Evolutionary conservation across 2,329 filamentous ascomycete genomes (phyloP), one percentile per base, ranked within the genome.

Genomic region (Teratosphaeria pseudoeucalypti): DNA sequence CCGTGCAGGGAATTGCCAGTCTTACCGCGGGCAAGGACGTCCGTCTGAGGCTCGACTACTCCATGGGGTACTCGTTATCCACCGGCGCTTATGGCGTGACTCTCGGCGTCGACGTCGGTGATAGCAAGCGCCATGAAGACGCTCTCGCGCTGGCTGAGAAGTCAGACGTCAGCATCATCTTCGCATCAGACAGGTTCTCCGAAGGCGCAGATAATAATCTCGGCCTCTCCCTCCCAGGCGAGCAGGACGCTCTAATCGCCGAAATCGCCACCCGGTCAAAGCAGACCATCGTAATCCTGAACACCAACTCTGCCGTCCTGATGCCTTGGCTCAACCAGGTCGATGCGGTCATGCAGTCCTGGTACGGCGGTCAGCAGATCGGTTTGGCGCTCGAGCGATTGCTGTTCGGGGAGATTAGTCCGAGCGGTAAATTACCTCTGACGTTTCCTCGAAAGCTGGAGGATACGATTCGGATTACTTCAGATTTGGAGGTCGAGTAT

Each of bases 351-450:
- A 49, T 49, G 43, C 5, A 49, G 16, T n/a, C 43, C 19, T 49
- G 43, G 43, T 49, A 49, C 9, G 43, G 43, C 68, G 89, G 90
- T n/a, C 90, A 94, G 68, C 89, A 94, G 75, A 87, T 86, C 4
- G 90, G 89, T 6, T 90, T 92, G 68, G 86, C 85, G 11, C 86
- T 95, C 62, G 88, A 87, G 0, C 89, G 92, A 64, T 80, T 92
- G 1, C 77, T 92, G 0, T 88, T 90, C 63, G 87, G 89, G 55
- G 82, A 86, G 62, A 81, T 83, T 54, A 91, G 88, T 68, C 89
- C 89, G 0, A 86, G 83, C 61, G 89, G 84, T 14, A 91, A 91
- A 71, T 78, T 92, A 1, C 86, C 88, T 0, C 77, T 91, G 26
- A 87, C 86, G 0, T 90, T 89, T 72, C 88, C 88, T 3, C 79